Base-by-base conservation (phyloP, 768 basidiomycete species). In the Amanita polypyramis region DNA sequence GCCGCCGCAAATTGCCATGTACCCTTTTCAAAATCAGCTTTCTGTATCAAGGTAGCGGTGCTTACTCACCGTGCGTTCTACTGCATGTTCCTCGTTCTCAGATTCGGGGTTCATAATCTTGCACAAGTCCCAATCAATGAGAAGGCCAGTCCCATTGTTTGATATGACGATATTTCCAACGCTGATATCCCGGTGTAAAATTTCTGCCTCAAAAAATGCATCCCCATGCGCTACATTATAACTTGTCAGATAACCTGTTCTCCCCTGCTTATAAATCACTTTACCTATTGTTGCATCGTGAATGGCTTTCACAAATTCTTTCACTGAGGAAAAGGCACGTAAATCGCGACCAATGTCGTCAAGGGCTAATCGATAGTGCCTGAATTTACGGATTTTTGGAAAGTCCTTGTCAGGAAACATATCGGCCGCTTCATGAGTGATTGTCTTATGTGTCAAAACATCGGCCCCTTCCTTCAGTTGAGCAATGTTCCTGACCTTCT, bases 61-160 rank as follows among this genome's bases (percentile, higher is more conserved):
- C 19, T 20, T 17, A 45, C 43, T 30, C 19, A 45, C 43, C 17
- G 27, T 45, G 17, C 43, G 43, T 45, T 45, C 27, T 33, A 17
- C 30, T 15, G 34, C 43, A 33, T 20, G 32, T 32, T 23, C 19
- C 40, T 25, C 9, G 40, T 20, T 42, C 40, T 23, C 9, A 21
- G 42, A 36, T 29, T 55, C 72, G 72, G 53, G 8, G 45, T 30
- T 23, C 15, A 47, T 5, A 32, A 20, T 15, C 21, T 51, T 51
- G 27, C 23, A 51, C 20, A 51, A 41, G 21, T 51, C 50, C 50
- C 50, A 51, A 29, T 51, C 50, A 33, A 51, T 49, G 14, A 51
- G 43, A 21, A 51, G 15, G n/a, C 45, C 50, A 14, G 3, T 12
- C 27, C 50, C 50, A 34, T 50, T 34, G 5, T 36, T 15, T 35